Percentiles rank a stretch among this genome's conserved stretches.
Conservation (phyloP, 1,284 basidiomycete species). For the Vanrija pseudolonga region DNA sequence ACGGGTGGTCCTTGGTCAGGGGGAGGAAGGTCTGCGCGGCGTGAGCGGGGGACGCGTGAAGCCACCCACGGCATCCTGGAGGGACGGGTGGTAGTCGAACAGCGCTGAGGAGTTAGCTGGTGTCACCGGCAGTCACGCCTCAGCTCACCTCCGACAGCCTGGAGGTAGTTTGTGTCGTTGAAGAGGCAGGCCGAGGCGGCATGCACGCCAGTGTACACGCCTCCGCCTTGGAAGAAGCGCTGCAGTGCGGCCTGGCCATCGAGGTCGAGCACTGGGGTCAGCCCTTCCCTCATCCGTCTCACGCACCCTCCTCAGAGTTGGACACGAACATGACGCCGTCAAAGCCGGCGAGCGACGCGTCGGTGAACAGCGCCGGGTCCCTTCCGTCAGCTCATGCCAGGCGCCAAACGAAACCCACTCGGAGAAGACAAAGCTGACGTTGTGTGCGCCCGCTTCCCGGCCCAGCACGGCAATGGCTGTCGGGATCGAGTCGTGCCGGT, state of each 20-base stretch:
- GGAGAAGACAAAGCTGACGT: slow-evolving; percentile 61
- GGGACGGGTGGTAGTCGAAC: slow-evolving; percentile 69
- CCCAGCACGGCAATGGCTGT: slow-evolving; percentile 60
- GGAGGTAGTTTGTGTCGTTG: slow-evolving; percentile 62
- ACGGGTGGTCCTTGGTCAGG: slow-evolving; percentile 61
- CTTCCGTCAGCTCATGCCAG: slow-evolving; percentile 6
- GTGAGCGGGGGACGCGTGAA: neutral
- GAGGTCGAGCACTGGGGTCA: slow-evolving; percentile 58
- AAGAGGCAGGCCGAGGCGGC: slow-evolving; percentile 65
- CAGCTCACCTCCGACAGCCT: slow-evolving; percentile 51
- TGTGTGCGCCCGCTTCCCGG: slow-evolving; percentile 36
- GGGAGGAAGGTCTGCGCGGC: slow-evolving; percentile 59
- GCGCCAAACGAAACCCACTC: slow-evolving; percentile 48
- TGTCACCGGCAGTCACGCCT: too few species aligned
- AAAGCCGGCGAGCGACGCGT: slow-evolving; percentile 57
- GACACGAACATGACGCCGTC: slow-evolving; percentile 68
- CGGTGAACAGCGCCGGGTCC: slow-evolving; percentile 59
- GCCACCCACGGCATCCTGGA: slow-evolving; percentile 53
- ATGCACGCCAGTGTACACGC: slow-evolving; percentile 46
- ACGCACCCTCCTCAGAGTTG: slow-evolving; percentile 63
- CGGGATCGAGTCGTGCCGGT: slow-evolving; percentile 72
- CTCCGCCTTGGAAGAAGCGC: slow-evolving; percentile 59
- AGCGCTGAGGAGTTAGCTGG: slow-evolving; percentile 49
- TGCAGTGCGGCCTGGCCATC: slow-evolving; percentile 61
- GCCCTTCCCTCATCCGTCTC: neutral